These are phyloP conservation scores for Rhodotorula taiwanensis DNA, from an alignment of 768 basidiomycete genomes.

Conservation along the genomic window DNA sequence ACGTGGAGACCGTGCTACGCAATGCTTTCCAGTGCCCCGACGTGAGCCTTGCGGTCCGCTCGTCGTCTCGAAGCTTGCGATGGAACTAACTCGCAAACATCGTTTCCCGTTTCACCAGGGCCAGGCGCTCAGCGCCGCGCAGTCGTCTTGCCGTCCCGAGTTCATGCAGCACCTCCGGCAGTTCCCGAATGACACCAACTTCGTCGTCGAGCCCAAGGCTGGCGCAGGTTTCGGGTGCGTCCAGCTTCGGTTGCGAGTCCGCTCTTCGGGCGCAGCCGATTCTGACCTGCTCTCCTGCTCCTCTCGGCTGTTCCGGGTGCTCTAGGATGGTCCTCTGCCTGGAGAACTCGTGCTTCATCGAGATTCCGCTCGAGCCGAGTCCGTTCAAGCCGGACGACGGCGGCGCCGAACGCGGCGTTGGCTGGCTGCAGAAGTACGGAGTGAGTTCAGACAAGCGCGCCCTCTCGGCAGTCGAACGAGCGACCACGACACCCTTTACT, in stretches of 20 bases:
- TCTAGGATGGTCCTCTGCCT: conserved; percentile 9
- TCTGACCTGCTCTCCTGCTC: not conserved
- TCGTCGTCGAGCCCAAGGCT: not conserved
- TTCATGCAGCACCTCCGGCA: not conserved
- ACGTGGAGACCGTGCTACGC: too few relatives aligned
- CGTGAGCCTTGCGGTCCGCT: too few relatives aligned
- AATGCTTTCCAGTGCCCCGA: too few relatives aligned
- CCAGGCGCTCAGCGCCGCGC: not conserved
- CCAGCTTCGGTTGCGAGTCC: not conserved
- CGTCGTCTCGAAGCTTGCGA: too few relatives aligned
- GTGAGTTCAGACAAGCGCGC: not conserved
- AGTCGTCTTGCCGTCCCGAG: not conserved
- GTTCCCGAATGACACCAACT: conserved; percentile 2
- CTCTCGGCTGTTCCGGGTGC: too few relatives aligned
- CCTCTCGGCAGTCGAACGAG: too few relatives aligned
- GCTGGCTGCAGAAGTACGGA: conserved; percentile 4
- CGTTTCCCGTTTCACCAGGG: too few relatives aligned
- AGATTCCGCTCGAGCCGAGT: conserved; percentile 4
- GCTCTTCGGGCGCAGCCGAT: not conserved
- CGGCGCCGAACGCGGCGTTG: conserved; percentile 6
- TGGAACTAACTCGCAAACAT: too few relatives aligned
- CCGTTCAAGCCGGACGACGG: not conserved
- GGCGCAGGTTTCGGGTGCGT: not conserved
- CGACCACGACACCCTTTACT: too few relatives aligned
- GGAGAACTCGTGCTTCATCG: conserved; percentile 9